Base-by-base conservation (phyloP, 768 basidiomycete species). In the Daedaleopsis sinensis region DNA sequence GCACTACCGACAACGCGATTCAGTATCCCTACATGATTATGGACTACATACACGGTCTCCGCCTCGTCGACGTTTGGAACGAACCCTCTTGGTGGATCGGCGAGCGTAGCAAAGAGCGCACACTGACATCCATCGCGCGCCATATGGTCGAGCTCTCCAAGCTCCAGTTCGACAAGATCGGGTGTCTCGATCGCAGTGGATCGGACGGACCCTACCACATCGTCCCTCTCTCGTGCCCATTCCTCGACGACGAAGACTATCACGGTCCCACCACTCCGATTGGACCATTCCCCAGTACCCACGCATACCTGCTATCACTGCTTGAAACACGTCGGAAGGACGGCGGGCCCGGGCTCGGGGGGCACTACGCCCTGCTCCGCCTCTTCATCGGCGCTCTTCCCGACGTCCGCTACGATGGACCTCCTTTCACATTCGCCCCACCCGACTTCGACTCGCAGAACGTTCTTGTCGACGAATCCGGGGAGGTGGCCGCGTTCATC, bases 151-250 rank as follows among this genome's bases (percentile, higher is more conserved):
- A 59, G 42, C 58, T 53, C 36, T 36, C 58, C 16, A 27, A 19
- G 12, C 58, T 52, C 58, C 32, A 59, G 27, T 59, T 59, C 52
- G 58, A 52, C 44, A 19, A 52, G 51, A 59, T 59, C 12, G 58
- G 58, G 7, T 27, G 44, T 10, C 55, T 47, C 39, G 58, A 52
- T 18, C 35, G 55, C 42, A 12, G 5, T 0, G 12, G 6, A 3
- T 15, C 35, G 6, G 49, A 52, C 15, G 49, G 57, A 13, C 13
- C 48, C 6, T 51, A 52, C 49, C 49, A 21, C 39, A 32, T 58
- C 39, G 49, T 21, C 11, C 49, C 49, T 3, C 43, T 52, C 50
- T 49, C 57, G 15, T 42, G 15, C n/a, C 42, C 42, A 15, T 43
- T 43, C 42, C 42, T 15, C 6, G 13, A 13, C 13, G 27, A 21